Percentiles rank a stretch among this genome's conserved stretches.
Conservation (phyloP, 176 grass and related monocot genomes). For the Chrysopogon serrulatus region DNA sequence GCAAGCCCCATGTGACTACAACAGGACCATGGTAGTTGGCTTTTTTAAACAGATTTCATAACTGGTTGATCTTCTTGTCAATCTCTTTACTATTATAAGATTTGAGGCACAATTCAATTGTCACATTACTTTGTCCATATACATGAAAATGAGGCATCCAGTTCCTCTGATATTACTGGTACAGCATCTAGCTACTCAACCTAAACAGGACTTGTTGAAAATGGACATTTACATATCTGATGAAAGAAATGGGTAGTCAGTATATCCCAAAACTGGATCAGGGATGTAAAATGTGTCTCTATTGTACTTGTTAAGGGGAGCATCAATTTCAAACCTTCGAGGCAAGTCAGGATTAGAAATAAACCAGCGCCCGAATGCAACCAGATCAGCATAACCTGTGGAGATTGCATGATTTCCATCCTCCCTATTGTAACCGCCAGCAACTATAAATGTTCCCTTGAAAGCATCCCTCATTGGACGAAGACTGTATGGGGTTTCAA, state of each 20-base stretch:
- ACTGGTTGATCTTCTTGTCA: not conserved
- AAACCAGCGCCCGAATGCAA: slow-evolving; percentile 71
- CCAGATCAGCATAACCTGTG: slow-evolving; percentile 61
- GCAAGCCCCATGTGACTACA: not conserved
- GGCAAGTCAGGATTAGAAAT: slow-evolving; percentile 79
- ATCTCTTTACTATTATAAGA: not conserved
- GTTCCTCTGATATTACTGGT: slow-evolving; percentile 1
- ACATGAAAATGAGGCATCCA: slow-evolving; percentile 5
- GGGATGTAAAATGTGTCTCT: slow-evolving; percentile 66
- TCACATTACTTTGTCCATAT: not conserved
- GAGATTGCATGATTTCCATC: slow-evolving; percentile 57
- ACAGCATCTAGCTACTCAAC: not conserved
- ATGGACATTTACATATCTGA: slow-evolving; percentile 15
- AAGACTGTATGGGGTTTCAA: slow-evolving; percentile 58
- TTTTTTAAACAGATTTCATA: not conserved
- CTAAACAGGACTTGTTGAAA: not conserved
- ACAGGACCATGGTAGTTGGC: not conserved
- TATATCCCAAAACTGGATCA: slow-evolving; percentile 73
- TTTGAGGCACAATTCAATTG: not conserved
- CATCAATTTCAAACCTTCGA: slow-evolving; percentile 57
- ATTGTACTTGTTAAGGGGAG: slow-evolving; percentile 63
- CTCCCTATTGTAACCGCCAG: slow-evolving; percentile 55
- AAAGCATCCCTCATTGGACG: slow-evolving; percentile 58
- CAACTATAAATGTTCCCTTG: slow-evolving; percentile 66
- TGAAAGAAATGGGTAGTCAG: slow-evolving; percentile 67